phyloP scores from a whole-genome alignment of 2,329 filamentous ascomycete species.

The Colletotrichum orbiculare region DNA sequence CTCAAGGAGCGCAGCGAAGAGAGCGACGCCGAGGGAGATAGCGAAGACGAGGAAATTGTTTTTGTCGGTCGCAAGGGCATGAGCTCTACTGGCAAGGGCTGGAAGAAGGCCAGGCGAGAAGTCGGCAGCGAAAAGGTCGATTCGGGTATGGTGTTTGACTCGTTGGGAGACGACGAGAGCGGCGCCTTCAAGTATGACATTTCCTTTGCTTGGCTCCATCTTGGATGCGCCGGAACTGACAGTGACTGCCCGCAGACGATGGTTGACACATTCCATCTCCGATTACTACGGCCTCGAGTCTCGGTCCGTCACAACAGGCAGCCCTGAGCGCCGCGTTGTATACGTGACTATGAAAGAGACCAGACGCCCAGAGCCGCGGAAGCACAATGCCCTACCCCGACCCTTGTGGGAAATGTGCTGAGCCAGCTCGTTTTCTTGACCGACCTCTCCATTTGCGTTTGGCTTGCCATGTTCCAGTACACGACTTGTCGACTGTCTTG shows the following conservation, averaged over 20 bases:
- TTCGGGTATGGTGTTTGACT: slow-evolving; percentile 81
- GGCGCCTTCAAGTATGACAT: slow-evolving; percentile 82
- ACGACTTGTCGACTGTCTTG: too few relatives aligned
- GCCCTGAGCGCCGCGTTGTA: slow-evolving; percentile 79
- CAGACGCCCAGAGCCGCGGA: slow-evolving; percentile 39
- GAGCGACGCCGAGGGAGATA: slow-evolving; percentile 57
- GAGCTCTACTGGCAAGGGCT: slow-evolving; percentile 58
- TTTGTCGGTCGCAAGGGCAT: slow-evolving; percentile 80
- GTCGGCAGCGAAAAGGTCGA: slow-evolving; percentile 69
- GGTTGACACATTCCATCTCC: slow-evolving; percentile 92
- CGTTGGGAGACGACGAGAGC: slow-evolving; percentile 77
- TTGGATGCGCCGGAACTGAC: too few relatives aligned
- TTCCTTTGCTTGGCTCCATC: too few relatives aligned
- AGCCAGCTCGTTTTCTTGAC: slow-evolving; percentile 28
- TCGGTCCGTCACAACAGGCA: slow-evolving; percentile 79
- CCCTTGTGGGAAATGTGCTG: slow-evolving; percentile 73
- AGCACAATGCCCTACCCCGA: slow-evolving; percentile 60
- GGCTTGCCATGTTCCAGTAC: too few relatives aligned
- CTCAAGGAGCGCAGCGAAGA: slow-evolving; percentile 63
- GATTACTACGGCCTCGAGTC: slow-evolving; percentile 92
- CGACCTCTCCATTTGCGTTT: too few relatives aligned
- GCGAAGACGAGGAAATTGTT: slow-evolving; percentile 85
- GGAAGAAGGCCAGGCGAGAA: slow-evolving; percentile 64
- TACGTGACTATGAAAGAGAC: slow-evolving; percentile 79
- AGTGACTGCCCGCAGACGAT: slow-evolving; percentile 69